Base-by-base conservation (phyloP, 441 rosid genomes). In the Caryocar brasiliense region DNA sequence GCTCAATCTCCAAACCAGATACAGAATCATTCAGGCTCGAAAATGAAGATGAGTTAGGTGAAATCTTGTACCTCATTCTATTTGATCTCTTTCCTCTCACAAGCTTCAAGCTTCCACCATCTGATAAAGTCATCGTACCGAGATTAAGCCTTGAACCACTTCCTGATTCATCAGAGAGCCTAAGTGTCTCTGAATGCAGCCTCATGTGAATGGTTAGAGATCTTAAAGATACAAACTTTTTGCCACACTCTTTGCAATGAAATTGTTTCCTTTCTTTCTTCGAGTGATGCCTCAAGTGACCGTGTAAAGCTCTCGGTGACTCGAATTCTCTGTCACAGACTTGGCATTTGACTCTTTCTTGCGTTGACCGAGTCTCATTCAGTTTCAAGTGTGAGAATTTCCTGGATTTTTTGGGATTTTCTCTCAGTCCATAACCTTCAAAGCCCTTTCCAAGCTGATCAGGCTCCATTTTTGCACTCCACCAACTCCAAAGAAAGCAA, bases 381-480 rank as follows among this genome's bases (percentile, higher is more conserved):
- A 40, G 45, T 18, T 42, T 51, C 22, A 41, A 53, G 29, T 58
- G 59, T 13, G 75, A 75, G 30, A 71, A 79, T 65, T 73, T 79
- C 71, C 74, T 71, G 45, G 87, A 75, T 68, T 82, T 84, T 71
- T 79, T 86, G 35, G 87, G 89, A 37, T 83, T 77, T 47, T 76
- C 76, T 67, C 89, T 74, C 19, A 84, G 74, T 25, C 53, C 71
- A 56, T 84, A 82, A 59, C 68, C 60, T 42, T 67, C 64, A 60
- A 57, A 51, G 58, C 57, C 66, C 54, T 29, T 61, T 27, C 33
- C 56, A 47, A 57, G 18, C 20, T 42, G 73, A 48, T 54, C 61
- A 47, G 47, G 37, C 60, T 66, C 64, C 67, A 68, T 65, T 60
- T 47, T 27, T 12, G 58, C 3, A 41, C 54, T 57, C 26, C 56